Evolutionary conservation across 352 stramenopile species (phyloP).

Genomic region (Phytophthora melonis): DNA sequence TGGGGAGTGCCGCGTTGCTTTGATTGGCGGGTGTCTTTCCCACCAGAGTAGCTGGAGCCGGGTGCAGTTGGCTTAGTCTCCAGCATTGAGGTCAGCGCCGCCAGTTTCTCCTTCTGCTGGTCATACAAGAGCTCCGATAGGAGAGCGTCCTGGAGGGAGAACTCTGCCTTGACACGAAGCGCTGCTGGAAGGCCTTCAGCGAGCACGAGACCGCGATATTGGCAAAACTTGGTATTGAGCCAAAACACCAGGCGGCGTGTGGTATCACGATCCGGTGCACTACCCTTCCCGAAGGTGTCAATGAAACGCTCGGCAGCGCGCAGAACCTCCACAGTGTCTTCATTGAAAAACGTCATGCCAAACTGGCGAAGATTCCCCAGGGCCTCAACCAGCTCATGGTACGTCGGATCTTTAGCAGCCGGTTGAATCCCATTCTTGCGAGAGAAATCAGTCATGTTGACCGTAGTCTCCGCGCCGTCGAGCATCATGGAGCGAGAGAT

Average conservation of each 20-base stretch:
- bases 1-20: background rate
- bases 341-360: slow-evolving; percentile 17
- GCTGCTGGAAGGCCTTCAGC: background rate
- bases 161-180: slow-evolving; percentile 6
- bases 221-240: slow-evolving; percentile 23
- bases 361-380: slow-evolving; percentile 8
- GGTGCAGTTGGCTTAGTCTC: background rate
- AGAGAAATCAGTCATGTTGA: slow-evolving; percentile 25
- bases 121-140: slow-evolving; percentile 13
- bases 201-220: slow-evolving; percentile 16
- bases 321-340: background rate
- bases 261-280: background rate
- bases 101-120: background rate
- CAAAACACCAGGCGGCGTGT: slow-evolving; percentile 6
- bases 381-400: background rate
- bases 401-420: background rate
- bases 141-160: slow-evolving; percentile 6
- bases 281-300: background rate
- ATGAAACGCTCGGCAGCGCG: background rate
- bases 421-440: background rate
- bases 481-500: background rate
- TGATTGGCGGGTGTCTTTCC: background rate
- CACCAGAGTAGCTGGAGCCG: too few species aligned
- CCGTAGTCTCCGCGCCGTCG: background rate
- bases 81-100: background rate